A percentile compares a stretch with the other conserved stretches of the same genome.
Evolutionary conservation across 108 stramenopile genomes (phyloP).

Genomic region (Schizochytrium sp.): DNA sequence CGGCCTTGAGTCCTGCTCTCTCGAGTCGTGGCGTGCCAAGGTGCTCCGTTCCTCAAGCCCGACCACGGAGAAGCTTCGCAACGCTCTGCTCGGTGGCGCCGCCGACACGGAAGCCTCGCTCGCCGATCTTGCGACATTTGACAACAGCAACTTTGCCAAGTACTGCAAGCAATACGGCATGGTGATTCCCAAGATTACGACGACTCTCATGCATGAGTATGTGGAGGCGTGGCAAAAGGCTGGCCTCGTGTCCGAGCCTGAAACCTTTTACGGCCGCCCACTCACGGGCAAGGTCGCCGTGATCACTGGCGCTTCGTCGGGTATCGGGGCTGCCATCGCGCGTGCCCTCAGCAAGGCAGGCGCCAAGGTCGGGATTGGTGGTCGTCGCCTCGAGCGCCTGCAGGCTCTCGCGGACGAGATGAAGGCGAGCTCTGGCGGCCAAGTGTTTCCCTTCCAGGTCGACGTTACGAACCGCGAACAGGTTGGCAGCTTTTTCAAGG

Average conservation of each 20-base stretch:
- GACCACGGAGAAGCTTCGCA: neutral
- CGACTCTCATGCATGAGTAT: neutral
- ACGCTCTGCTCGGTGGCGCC: neutral
- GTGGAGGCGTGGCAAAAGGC: neutral
- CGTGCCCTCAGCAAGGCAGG: constrained; percentile 44
- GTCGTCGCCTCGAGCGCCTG: constrained; percentile 54
- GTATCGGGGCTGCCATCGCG: constrained; percentile 64
- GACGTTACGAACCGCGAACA: constrained; percentile 34
- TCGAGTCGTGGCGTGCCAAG: neutral
- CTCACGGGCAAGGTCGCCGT: constrained; percentile 57
- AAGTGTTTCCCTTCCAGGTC: constrained; percentile 22
- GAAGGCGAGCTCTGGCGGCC: constrained; percentile 11
- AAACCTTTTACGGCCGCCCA: neutral
- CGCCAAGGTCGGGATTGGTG: constrained; percentile 59
- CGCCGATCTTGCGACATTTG: neutral
- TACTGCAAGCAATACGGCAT: constrained; percentile 1
- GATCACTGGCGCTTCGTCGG: constrained; percentile 61
- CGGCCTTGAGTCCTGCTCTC: neutral
- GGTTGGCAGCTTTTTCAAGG: constrained; percentile 30
- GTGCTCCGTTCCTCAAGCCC: neutral
- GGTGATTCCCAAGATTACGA: neutral
- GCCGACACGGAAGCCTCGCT: neutral
- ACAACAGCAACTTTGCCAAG: neutral
- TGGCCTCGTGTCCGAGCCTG: neutral
- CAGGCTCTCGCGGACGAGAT: constrained; percentile 38